Base-by-base conservation (phyloP, 164 flowering plant genomes). In the Saururus chinensis region DNA sequence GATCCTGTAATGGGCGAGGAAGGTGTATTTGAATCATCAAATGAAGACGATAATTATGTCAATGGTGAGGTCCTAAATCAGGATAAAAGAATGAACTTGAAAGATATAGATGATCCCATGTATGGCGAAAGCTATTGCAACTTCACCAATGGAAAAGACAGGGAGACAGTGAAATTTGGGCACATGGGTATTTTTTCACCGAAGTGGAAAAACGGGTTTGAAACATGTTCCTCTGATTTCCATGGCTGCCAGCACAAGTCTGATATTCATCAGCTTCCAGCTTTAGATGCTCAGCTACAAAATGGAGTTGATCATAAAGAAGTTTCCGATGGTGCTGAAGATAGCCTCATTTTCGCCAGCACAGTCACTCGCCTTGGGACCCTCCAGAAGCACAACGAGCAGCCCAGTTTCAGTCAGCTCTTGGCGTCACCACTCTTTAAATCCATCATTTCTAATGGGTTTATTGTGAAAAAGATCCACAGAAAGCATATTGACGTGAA, bases 401-500 rank as follows among this genome's bases (percentile, higher is more conserved):
- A 64, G 1, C 69, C 62, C 10, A 70, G 68, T 60, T 74, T 84
- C 60, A 80, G 80, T 64, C 64, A 72, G 37, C 57, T 84, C 40
- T 62, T 83, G 60, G 59, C 61, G 21, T 70, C 69, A 22, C 51
- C 53, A 13, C 62, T 21, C 41, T 81, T 78, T 21, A 41, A 64
- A 62, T 70, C 71, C 57, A 79, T 70, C 37, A 49, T 82, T 4
- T 59, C 80, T 49, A 75, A 70, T 67, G 95, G 93, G 23, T 88
- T 91, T 67, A 60, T 70, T 25, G 93, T 88, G 57, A 82, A 79
- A 63, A 86, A 68, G 68, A 23, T 75, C 64, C 79, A 67, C 57
- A 80, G 30, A 57, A 70, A 61, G 66, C 65, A 53, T 49, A 13
- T 60, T 54, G 40, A 56, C 19, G 70, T 67, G 14, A 61, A 56